These are phyloP conservation scores for Solanum sejunctum DNA, from an alignment of 257 asterid genomes.

Conservation along the genomic window DNA sequence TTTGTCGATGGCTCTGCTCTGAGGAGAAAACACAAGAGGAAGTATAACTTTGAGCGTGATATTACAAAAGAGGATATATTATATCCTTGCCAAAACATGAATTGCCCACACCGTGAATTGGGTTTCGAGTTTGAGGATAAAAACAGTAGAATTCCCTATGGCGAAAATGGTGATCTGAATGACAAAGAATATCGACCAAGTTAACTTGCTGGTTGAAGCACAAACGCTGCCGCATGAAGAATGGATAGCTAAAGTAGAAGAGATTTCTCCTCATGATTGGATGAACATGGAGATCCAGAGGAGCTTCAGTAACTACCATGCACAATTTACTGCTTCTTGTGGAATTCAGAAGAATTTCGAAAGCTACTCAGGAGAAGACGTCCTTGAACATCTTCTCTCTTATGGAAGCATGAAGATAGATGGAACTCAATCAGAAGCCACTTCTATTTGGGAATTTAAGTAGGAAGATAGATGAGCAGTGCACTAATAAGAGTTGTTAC, in stretches of 20 bases:
- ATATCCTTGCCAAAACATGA: too few relatives aligned
- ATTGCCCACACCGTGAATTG: background rate
- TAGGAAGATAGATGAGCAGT: background rate
- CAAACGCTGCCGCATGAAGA: background rate
- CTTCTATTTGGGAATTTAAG: slow-evolving; percentile 36
- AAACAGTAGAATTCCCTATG: slow-evolving; percentile 4
- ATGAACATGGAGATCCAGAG: background rate
- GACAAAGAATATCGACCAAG: background rate
- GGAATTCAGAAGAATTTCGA: background rate
- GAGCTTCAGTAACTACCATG: background rate
- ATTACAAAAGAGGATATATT: too few relatives aligned
- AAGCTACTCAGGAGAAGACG: slow-evolving; percentile 15
- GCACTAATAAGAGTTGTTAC: background rate
- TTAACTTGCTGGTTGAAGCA: background rate
- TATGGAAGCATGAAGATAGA: slow-evolving; percentile 5
- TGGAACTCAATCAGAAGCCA: background rate
- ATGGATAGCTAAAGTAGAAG: background rate
- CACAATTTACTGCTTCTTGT: background rate
- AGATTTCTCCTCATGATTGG: background rate
- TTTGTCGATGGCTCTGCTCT: background rate
- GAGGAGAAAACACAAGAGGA: slow-evolving; percentile 20
- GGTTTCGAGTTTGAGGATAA: slow-evolving; percentile 10
- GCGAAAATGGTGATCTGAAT: background rate
- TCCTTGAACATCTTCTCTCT: slow-evolving; percentile 2
- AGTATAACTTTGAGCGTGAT: background rate